Conservation (phyloP, 2,329 filamentous ascomycete genomes). For the Calonectria leucothoes region DNA sequence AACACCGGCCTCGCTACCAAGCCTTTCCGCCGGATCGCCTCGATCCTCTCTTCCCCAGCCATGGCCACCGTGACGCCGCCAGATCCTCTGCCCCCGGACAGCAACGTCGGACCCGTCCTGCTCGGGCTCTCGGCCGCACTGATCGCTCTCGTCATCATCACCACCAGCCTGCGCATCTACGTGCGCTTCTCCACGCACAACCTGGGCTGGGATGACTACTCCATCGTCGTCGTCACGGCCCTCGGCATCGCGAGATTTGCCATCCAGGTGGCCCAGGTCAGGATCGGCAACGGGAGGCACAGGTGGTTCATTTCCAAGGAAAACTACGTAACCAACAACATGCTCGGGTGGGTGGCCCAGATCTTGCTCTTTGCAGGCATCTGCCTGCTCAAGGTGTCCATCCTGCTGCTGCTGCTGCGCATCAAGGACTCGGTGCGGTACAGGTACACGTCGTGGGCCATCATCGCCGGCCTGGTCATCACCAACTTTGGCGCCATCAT, state of each 20-base stretch:
- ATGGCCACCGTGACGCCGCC: constrained; percentile 32
- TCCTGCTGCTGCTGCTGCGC: constrained; percentile 53
- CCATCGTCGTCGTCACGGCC: constrained; percentile 45
- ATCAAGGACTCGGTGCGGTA: constrained; percentile 51
- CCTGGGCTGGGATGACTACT: constrained; percentile 52
- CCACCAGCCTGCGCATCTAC: constrained; percentile 46
- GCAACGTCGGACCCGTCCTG: constrained; percentile 47
- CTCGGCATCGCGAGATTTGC: constrained; percentile 46
- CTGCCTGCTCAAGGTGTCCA: constrained; percentile 55
- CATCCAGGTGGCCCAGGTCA: constrained; percentile 47
- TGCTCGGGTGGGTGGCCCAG: constrained; percentile 53
- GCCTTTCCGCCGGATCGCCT: background rate
- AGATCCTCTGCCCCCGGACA: constrained; percentile 49
- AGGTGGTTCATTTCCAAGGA: constrained; percentile 46
- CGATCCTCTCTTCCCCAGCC: background rate
- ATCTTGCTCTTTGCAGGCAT: constrained; percentile 54
- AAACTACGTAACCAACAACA: constrained; percentile 50
- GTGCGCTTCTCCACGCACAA: constrained; percentile 44
- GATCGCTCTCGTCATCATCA: constrained; percentile 45
- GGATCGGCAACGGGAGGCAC: constrained; percentile 53
- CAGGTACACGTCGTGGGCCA: constrained; percentile 44
- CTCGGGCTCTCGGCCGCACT: constrained; percentile 47
- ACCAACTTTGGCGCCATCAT: constrained; percentile 47
- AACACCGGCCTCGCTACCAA: background rate
- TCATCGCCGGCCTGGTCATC: constrained; percentile 46